Evolutionary conservation across 2,329 filamentous ascomycete genomes (phyloP).

Genomic region (Fusarium cyanostomum): DNA sequence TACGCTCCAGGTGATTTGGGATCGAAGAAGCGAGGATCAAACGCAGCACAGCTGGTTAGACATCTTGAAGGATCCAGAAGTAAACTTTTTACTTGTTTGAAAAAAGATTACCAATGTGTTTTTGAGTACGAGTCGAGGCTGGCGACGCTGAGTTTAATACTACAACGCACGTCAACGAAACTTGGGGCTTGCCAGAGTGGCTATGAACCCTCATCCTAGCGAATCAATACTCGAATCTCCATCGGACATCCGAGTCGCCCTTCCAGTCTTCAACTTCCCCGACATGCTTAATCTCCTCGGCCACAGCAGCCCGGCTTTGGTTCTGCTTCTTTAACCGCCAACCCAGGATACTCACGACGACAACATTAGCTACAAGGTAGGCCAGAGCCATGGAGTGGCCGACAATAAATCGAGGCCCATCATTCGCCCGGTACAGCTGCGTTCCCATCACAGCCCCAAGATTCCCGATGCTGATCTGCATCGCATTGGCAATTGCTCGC

Average conservation of each 20-base stretch:
- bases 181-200: no score
- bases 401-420: slow-evolving; percentile 70
- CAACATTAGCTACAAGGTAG: slow-evolving; percentile 68
- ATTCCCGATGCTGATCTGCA: slow-evolving; percentile 79
- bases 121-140: neutral
- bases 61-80: slow-evolving; percentile 13
- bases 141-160: no score
- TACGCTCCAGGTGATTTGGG: slow-evolving; percentile 12
- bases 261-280: slow-evolving; percentile 63
- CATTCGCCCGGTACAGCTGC: slow-evolving; percentile 70
- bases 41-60: slow-evolving; percentile 2
- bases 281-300: slow-evolving; percentile 58
- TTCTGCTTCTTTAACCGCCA: slow-evolving; percentile 68
- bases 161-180: no score
- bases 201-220: neutral
- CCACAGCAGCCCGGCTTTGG: slow-evolving; percentile 55
- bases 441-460: slow-evolving; percentile 74
- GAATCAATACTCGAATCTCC: slow-evolving; percentile 69
- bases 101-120: no score
- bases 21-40: neutral
- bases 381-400: slow-evolving; percentile 74
- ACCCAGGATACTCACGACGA: slow-evolving; percentile 63
- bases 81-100: slow-evolving; percentile 6
- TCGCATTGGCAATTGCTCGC: slow-evolving; percentile 71
- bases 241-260: slow-evolving; percentile 71